These are phyloP conservation scores for Solanum neorickii DNA, from an alignment of 257 asterid species.

Conservation along the genomic window DNA sequence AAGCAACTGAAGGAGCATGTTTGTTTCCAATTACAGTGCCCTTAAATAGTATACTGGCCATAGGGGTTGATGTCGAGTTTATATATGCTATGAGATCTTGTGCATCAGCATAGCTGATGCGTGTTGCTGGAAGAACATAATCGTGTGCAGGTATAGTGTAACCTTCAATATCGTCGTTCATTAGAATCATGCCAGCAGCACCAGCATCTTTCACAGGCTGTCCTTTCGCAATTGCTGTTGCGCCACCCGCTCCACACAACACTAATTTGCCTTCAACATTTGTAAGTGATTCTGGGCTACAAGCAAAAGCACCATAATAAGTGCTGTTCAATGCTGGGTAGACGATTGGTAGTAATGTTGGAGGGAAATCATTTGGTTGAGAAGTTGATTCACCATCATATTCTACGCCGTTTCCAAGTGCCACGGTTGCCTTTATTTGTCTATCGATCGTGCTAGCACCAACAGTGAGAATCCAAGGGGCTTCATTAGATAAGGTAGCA, in stretches of 20 bases:
- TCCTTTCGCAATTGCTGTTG: constrained; percentile 9
- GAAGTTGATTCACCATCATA: constrained; percentile 2
- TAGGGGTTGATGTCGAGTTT: constrained; percentile 10
- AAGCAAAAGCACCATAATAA: not conserved
- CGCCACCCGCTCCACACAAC: constrained; percentile 12
- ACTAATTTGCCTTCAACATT: constrained; percentile 13
- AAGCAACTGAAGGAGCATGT: constrained; percentile 14
- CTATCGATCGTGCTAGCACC: constrained; percentile 10
- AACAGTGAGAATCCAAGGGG: constrained; percentile 8
- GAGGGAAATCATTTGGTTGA: not conserved
- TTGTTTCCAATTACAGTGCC: constrained; percentile 11
- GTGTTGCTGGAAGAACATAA: constrained; percentile 17
- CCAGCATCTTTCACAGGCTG: constrained; percentile 21
- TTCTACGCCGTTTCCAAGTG: not conserved
- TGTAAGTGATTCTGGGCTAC: not conserved
- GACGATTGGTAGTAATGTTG: not conserved
- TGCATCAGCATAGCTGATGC: constrained; percentile 11
- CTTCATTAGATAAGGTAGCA: not conserved
- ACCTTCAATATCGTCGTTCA: constrained; percentile 6
- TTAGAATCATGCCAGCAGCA: constrained; percentile 20
- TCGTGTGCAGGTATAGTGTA: constrained; percentile 6
- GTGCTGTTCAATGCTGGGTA: not conserved
- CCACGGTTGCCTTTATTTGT: not conserved
- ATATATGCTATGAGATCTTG: constrained; percentile 9
- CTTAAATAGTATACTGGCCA: constrained; percentile 13